These are phyloP conservation scores for Hymenotorrendiella dingleyae DNA, from an alignment of 2,329 filamentous ascomycete genomes.

Conservation along the genomic window DNA sequence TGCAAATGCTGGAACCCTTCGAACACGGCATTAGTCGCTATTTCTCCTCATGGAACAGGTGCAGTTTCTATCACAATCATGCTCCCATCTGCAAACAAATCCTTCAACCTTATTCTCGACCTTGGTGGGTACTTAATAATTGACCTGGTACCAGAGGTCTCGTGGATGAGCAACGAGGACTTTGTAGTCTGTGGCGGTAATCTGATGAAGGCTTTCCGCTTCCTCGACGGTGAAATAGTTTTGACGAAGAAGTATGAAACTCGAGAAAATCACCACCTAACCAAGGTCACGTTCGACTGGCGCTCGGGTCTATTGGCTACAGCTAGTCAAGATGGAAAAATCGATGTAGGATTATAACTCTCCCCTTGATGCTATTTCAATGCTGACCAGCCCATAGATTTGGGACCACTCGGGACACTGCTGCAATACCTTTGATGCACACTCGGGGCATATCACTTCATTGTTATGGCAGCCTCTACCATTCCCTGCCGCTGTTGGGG, in stretches of 20 bases:
- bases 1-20: conserved; percentile 56
- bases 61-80: conserved; percentile 53
- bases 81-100: conserved; percentile 12
- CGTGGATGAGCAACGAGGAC: conserved; percentile 53
- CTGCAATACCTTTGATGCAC: conserved; percentile 50
- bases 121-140: conserved; percentile 49
- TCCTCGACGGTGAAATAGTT: conserved; percentile 41
- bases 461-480: conserved; percentile 56
- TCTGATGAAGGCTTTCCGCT: conserved; percentile 43
- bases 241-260: conserved; percentile 46
- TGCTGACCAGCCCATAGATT: conserved; percentile 37
- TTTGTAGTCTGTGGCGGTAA: conserved; percentile 56
- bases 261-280: conserved; percentile 47
- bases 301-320: conserved; percentile 50
- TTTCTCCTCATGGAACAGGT: conserved; percentile 51
- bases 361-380: conserved; percentile 2
- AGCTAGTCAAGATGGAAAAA: conserved; percentile 51
- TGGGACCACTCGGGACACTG: conserved; percentile 42
- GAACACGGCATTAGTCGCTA: conserved; percentile 48
- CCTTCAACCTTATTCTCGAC: conserved; percentile 39
- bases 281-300: conserved; percentile 51
- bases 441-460: conserved; percentile 51
- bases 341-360: conserved; percentile 45
- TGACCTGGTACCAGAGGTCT: conserved; percentile 48
- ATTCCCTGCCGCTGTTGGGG: conserved; percentile 35